These are phyloP conservation scores for Cinchona pubescens DNA, from an alignment of 257 asterid genomes.

Conservation along the genomic window DNA sequence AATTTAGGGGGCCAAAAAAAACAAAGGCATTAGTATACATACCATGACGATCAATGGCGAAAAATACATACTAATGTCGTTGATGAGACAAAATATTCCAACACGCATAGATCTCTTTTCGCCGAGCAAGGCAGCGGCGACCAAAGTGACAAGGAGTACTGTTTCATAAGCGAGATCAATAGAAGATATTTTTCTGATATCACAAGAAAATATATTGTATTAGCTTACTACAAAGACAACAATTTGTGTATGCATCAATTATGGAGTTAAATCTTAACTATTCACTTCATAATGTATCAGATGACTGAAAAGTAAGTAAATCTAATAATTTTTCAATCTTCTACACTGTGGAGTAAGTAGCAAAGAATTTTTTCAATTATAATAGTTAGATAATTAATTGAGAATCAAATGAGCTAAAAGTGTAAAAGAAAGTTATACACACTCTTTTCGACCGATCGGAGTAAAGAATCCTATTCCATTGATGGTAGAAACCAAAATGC, in stretches of 20 bases:
- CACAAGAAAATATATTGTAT: too few species aligned
- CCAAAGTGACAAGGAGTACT: constrained; percentile 22
- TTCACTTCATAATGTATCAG: too few species aligned
- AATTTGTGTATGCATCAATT: too few species aligned
- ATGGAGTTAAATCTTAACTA: too few species aligned
- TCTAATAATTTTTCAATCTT: too few species aligned
- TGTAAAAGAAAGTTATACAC: not conserved
- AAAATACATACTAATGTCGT: constrained; percentile 52
- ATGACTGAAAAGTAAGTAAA: too few species aligned
- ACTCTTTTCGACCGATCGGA: constrained; percentile 52
- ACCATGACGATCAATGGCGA: constrained; percentile 45
- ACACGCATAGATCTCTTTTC: constrained; percentile 40
- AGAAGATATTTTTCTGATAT: constrained; percentile 43
- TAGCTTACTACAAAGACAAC: too few species aligned
- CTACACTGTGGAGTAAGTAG: too few species aligned
- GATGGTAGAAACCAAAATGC: constrained; percentile 59
- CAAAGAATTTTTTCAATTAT: too few species aligned
- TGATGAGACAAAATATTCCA: constrained; percentile 43
- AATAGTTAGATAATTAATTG: too few species aligned
- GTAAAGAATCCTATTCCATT: constrained; percentile 54
- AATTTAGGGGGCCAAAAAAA: too few species aligned
- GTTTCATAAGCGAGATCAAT: constrained; percentile 29
- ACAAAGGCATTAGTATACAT: not conserved
- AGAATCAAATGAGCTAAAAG: too few species aligned
- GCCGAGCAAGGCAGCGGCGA: constrained; percentile 34